These are phyloP conservation scores for Pueraria montana DNA, from an alignment of 306 rosid genomes.

Conservation along the genomic window DNA sequence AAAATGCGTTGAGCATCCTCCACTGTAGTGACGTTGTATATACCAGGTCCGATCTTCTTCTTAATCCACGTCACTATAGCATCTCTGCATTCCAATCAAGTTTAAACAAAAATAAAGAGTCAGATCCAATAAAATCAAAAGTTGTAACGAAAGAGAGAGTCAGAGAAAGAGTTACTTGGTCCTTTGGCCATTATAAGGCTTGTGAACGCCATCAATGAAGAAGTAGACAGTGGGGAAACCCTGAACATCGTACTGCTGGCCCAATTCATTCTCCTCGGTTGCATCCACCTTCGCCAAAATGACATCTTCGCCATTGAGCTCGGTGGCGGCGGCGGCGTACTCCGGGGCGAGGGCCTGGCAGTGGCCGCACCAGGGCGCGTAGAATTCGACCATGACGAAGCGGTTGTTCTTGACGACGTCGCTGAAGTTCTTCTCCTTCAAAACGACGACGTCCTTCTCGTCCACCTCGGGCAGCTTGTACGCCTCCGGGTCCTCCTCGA, in stretches of 20 bases:
- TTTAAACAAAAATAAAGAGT: not conserved
- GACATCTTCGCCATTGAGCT: conserved; percentile 75
- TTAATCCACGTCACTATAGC: conserved; percentile 90
- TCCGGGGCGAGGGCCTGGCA: conserved; percentile 96
- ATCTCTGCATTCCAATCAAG: conserved; percentile 61
- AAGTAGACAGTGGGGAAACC: conserved; percentile 86
- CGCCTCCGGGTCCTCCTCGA: conserved; percentile 62
- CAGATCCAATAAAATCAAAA: conserved; percentile 23
- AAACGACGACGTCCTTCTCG: conserved; percentile 89
- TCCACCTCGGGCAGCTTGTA: conserved; percentile 73
- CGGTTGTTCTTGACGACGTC: conserved; percentile 66
- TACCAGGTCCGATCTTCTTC: conserved; percentile 96
- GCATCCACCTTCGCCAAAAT: conserved; percentile 89
- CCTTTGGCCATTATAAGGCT: conserved; percentile 81
- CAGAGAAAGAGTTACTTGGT: conserved; percentile 64
- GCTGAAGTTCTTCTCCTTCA: conserved; percentile 84
- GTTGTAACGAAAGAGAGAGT: not conserved
- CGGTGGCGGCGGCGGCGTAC: conserved; percentile 92
- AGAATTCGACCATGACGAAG: conserved; percentile 93
- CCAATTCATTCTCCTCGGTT: conserved; percentile 82
- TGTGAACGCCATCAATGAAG: conserved; percentile 83
- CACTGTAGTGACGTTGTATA: conserved; percentile 77
- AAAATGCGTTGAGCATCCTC: conserved; percentile 81
- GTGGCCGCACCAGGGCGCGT: conserved; percentile 99
- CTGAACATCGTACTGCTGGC: conserved; percentile 84